Evolutionary conservation across 768 basidiomycete genomes (phyloP), one percentile per base, ranked within the genome.

Genomic region (Mycena vulgaris): DNA sequence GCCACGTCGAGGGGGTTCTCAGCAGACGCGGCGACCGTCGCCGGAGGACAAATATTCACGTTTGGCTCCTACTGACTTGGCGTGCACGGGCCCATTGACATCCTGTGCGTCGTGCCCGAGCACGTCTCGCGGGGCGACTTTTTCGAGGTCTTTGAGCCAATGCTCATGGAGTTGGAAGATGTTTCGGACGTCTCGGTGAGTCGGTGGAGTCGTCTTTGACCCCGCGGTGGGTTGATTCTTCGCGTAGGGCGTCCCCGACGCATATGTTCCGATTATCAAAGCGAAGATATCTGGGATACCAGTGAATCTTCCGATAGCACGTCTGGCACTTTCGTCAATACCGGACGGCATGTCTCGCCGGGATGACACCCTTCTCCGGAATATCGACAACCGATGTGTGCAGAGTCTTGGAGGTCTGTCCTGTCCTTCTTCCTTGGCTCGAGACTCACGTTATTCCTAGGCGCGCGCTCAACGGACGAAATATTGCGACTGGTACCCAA

Each of bases 1-100:
- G 93, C 94, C 10, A 79, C 96, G 64, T 83, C 89, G 49, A 89
- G 87, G 48, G 97, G 97, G 7, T 84, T 97, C 53, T 97, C 96
- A 31, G 96, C 98, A 72, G 82, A 92, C n/a, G 93, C 95, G 1
- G 97, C 97, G 9, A 89, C 83, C 57, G 92, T 94, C 55, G 95
- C 98, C 10, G 98, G 98, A 60, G 98, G 97, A 72, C 97, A 99
- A 86, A 99, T 99, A 79, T 99, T 96, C 81, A 99, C 98, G 10
- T 99, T 97, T 80, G 98, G 98, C 45, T 98, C 97, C 57, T 99
- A 98, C 86, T 93, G 98, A 75, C 85, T 99, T 53, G 98, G 98
- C 67, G 98, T 99, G 23, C 98, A 99, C 81, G 95, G 95, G 14
- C 98, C 97, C 89, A 98, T 99, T 79, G 98, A 99, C 85, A 98